Evolutionary conservation across 768 basidiomycete genomes (phyloP).

Genomic region (Naematelia encephala): DNA sequence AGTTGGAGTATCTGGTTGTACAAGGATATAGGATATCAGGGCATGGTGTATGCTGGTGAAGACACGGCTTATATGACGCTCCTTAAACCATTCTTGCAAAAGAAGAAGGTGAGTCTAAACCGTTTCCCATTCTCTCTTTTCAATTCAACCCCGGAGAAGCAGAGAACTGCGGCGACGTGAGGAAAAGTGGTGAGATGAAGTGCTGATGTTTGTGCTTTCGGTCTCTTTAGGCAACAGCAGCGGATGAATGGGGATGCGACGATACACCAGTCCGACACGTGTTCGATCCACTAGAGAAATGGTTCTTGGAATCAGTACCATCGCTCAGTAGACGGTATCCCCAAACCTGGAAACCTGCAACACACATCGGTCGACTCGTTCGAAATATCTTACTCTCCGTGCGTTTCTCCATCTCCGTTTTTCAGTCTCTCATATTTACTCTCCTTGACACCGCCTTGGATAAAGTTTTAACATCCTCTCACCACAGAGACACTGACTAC

Average conservation of each 20-base stretch:
- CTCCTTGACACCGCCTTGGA: no score
- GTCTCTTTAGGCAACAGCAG: slow-evolving; percentile 53
- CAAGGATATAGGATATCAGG: slow-evolving; percentile 63
- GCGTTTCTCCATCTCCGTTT: no score
- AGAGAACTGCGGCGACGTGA: background rate
- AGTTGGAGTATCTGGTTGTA: slow-evolving; percentile 81
- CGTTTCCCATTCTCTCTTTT: no score
- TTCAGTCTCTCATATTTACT: no score
- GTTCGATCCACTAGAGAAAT: slow-evolving; percentile 66
- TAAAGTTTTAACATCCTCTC: no score
- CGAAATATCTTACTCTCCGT: slow-evolving; percentile 69
- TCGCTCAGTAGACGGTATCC: slow-evolving; percentile 52
- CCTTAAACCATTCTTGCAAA: slow-evolving; percentile 66
- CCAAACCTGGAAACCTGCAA: slow-evolving; percentile 12
- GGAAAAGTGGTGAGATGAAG: background rate
- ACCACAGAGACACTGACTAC: background rate
- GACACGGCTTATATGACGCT: slow-evolving; percentile 70
- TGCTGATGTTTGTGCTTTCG: background rate
- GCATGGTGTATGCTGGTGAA: slow-evolving; percentile 71
- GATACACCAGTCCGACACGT: slow-evolving; percentile 57
- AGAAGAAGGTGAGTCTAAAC: slow-evolving; percentile 59
- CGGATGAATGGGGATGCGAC: slow-evolving; percentile 76
- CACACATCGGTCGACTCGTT: slow-evolving; percentile 54
- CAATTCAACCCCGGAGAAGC: slow-evolving; percentile 52
- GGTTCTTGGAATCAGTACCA: slow-evolving; percentile 48